Evolutionary conservation across 176 grass and related monocot species (phyloP), one percentile per base, ranked within the genome.

Genomic region (Oryza australiensis): DNA sequence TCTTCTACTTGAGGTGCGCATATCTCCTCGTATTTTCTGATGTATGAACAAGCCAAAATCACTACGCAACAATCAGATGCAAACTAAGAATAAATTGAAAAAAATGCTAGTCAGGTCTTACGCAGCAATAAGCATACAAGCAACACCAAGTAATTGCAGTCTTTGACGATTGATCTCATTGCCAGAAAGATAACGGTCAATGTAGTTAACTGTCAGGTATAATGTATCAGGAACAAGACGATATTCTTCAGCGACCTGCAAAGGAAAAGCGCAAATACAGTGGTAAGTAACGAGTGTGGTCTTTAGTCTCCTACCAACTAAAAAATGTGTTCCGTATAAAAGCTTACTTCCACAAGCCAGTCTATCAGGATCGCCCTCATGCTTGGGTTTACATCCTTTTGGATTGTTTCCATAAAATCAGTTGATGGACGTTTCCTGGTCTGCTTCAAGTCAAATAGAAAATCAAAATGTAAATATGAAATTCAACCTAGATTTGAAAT

Each of bases 1-100:
- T 99, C 96, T 89, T 99, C 96, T 86, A 99, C 96, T 85, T 99
- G 96, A 30, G 96, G 96, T 76, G 96, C 91, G 80, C 90, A 99
- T 78, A 99, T 95, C 87, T 99, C 93, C 81, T 99, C 96, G 5
- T 99, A 99, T 91, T 99, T 99, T 49, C 96, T 99, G 81, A 48
- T 84, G 59, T 78, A 42, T 70, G 35, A 80, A n/a, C 7, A 68
- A 49, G 2, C 62, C 24, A 65, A 59, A 49, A 42, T 86, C 26
- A 86, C 33, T 63, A 77, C 49, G 62, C 6, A 46, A 82, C 33
- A 59, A 62, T 24, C 64, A 82, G 29, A 85, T 66, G 15, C 16
- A 78, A 72, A 72, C 34, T 10, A 57, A 33, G 20, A 24, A 72
- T 23, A 37, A 48, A 20, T 65, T 73, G 7, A 8, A 75, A 72